Evolutionary conservation across 2,329 filamentous ascomycete genomes (phyloP).

Genomic region (Lachnellula arida): DNA sequence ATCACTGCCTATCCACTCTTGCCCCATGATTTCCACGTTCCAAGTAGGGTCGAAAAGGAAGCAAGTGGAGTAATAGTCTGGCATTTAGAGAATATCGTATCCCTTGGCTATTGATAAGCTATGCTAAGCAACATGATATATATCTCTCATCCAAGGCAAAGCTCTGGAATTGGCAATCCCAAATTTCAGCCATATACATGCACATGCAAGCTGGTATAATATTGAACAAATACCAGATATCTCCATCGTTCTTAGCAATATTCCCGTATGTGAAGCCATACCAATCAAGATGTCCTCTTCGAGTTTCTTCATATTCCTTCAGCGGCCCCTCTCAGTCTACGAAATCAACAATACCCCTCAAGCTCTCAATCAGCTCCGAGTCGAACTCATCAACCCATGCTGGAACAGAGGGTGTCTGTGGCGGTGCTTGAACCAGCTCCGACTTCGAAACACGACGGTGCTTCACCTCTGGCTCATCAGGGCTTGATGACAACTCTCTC

Average conservation of each 20-base stretch:
- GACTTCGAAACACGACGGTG: constrained; percentile 14
- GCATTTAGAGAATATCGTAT: too few species aligned
- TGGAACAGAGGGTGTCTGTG: constrained; percentile 17
- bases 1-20: too few species aligned
- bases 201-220: too few species aligned
- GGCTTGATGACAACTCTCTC: constrained; percentile 10
- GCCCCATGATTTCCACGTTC: too few species aligned
- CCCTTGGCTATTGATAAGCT: too few species aligned
- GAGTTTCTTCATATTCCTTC: not conserved
- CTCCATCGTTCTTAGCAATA: not conserved
- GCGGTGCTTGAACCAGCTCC: not conserved
- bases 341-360: constrained; percentile 32
- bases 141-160: too few species aligned
- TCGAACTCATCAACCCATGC: constrained; percentile 33
- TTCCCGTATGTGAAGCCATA: not conserved
- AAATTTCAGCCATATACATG: too few species aligned
- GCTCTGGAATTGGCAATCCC: too few species aligned
- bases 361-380: constrained; percentile 28
- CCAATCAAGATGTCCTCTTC: not conserved
- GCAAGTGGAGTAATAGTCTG: too few species aligned
- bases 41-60: too few species aligned
- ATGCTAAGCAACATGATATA: too few species aligned
- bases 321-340: constrained; percentile 17
- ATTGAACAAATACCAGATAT: not conserved
- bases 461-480: constrained; percentile 15